Evolutionary conservation across 306 rosid genomes (phyloP).

Genomic region (Pachyrhizus erosus): DNA sequence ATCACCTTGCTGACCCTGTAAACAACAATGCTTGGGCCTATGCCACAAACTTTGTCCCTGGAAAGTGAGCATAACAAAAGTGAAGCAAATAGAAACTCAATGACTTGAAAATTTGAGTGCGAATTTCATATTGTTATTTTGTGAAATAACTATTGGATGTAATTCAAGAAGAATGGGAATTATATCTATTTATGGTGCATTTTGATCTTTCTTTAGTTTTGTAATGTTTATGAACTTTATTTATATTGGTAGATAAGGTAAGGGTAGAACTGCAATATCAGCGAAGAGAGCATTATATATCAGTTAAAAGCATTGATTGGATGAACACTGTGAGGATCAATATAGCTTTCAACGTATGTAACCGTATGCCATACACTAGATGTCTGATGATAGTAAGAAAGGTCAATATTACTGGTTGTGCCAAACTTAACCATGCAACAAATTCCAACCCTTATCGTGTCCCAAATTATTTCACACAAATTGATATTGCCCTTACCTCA

Average conservation of each 20-base stretch:
- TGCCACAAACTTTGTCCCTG: slow-evolving; percentile 35
- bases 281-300: too few species aligned
- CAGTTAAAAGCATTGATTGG: background rate
- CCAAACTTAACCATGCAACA: background rate
- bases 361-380: too few species aligned
- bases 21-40: slow-evolving; percentile 41
- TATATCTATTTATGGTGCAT: background rate
- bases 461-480: background rate
- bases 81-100: too few species aligned
- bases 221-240: background rate
- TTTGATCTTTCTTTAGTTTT: background rate
- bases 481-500: background rate
- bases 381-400: too few species aligned
- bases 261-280: background rate
- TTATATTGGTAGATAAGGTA: background rate
- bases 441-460: background rate
- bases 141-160: background rate
- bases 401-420: too few species aligned
- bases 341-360: background rate
- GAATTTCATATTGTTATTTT: background rate
- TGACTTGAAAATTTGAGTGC: background rate
- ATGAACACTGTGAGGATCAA: background rate
- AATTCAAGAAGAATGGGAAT: background rate
- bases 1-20: slow-evolving; percentile 1
- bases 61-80: background rate